Evolutionary conservation across 2,329 filamentous ascomycete genomes (phyloP).

Genomic region (Fusarium sp.): DNA sequence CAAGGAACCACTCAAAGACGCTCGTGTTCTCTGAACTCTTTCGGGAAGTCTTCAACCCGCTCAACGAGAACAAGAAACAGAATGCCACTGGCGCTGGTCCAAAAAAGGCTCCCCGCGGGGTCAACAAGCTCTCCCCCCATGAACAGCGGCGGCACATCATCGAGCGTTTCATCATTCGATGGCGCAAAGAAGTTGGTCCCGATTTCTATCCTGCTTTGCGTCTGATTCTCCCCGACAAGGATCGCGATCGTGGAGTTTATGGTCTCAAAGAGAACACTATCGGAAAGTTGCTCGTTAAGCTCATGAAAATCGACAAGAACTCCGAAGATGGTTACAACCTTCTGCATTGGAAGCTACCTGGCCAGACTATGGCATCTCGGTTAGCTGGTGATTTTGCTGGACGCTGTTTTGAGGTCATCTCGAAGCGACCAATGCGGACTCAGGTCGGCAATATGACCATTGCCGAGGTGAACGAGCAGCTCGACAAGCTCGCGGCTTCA

Average conservation of each 20-base stretch:
- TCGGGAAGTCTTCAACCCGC: conserved; percentile 81
- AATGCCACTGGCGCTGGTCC: conserved; percentile 66
- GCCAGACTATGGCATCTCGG: conserved; percentile 69
- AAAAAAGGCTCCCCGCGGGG: conserved; percentile 70
- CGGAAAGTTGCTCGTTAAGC: conserved; percentile 88
- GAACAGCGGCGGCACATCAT: conserved; percentile 86
- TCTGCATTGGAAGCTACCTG: conserved; percentile 91
- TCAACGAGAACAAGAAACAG: conserved; percentile 82
- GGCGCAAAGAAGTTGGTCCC: conserved; percentile 87
- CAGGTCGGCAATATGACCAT: conserved; percentile 83
- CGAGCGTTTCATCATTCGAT: conserved; percentile 84
- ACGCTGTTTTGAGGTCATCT: conserved; percentile 86
- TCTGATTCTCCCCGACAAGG: conserved; percentile 91
- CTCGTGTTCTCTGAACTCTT: conserved; percentile 85
- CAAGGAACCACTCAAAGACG: conserved; percentile 82
- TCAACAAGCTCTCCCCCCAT: conserved; percentile 72
- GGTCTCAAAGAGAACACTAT: conserved; percentile 93
- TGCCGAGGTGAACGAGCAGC: conserved; percentile 85
- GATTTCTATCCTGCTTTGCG: conserved; percentile 95
- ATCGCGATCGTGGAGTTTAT: conserved; percentile 91
- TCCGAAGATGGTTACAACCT: conserved; percentile 89
- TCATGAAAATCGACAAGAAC: conserved; percentile 90
- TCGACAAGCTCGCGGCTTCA: conserved; percentile 81
- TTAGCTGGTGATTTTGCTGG: conserved; percentile 93
- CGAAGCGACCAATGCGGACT: conserved; percentile 81